These are phyloP conservation scores for Plasmodium relictum DNA, from an alignment of 169 alveolate genomes.

Conservation along the genomic window DNA sequence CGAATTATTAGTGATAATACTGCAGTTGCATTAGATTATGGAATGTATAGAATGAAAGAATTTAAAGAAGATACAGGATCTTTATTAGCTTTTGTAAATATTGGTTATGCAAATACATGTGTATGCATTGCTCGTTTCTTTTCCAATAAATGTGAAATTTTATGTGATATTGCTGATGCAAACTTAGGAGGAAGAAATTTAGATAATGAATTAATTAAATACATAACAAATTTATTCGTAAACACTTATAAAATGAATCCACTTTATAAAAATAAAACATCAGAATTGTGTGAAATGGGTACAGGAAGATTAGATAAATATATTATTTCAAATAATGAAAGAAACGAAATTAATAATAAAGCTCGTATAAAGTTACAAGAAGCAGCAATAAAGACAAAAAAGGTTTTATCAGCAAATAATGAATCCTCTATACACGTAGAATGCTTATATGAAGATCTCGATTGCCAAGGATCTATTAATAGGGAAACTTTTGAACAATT, in stretches of 20 bases:
- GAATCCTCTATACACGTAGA: conserved; percentile 95
- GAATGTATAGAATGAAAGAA: conserved; percentile 95
- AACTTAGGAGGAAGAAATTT: conserved; percentile 97
- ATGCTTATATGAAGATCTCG: conserved; percentile 97
- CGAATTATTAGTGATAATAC: conserved; percentile 96
- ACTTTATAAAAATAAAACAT: conserved; percentile 77
- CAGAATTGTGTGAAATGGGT: conserved; percentile 68
- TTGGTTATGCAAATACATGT: conserved; percentile 95
- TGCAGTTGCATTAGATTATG: conserved; percentile 98
- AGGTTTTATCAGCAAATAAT: conserved; percentile 96
- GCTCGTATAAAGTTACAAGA: conserved; percentile 96
- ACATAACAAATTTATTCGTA: conserved; percentile 91
- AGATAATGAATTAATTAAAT: conserved; percentile 93
- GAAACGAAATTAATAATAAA: conserved; percentile 82
- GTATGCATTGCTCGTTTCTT: conserved; percentile 92
- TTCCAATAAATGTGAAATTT: conserved; percentile 91
- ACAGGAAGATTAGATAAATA: conserved; percentile 48
- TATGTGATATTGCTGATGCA: conserved; percentile 94
- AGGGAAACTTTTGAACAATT: conserved; percentile 95
- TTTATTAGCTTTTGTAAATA: conserved; percentile 95
- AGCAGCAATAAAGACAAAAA: conserved; percentile 95
- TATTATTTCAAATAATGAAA: conserved; percentile 9
- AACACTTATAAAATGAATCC: conserved; percentile 93
- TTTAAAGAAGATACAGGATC: conserved; percentile 93
- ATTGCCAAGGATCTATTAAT: conserved; percentile 84